Evolutionary conservation across 2,329 filamentous ascomycete genomes (phyloP).

Genomic region (Diplodia corticola): DNA sequence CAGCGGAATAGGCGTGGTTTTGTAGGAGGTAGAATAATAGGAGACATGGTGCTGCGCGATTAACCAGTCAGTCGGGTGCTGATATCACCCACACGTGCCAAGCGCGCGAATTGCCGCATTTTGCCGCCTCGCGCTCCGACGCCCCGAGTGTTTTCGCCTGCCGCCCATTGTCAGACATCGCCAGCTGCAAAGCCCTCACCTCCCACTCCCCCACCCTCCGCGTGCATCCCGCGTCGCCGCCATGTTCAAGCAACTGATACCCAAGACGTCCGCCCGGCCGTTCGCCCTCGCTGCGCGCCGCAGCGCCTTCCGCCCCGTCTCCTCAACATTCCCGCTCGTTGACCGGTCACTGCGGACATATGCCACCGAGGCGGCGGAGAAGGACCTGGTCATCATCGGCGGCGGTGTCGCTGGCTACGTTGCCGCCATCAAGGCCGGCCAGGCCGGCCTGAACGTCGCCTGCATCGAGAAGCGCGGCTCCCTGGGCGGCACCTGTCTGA

Average conservation of each 20-base stretch:
- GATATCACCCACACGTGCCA: constrained; percentile 21
- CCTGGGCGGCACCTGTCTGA: constrained; percentile 95
- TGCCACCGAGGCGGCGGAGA: constrained; percentile 68
- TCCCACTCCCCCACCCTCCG: constrained; percentile 27
- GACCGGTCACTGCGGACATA: constrained; percentile 56
- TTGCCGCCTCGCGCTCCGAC: constrained; percentile 20
- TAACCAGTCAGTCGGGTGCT: constrained; percentile 13
- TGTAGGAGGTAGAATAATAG: not conserved
- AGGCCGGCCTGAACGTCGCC: constrained; percentile 93
- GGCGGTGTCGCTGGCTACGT: constrained; percentile 98
- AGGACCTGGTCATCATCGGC: constrained; percentile 96
- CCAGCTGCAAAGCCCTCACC: constrained; percentile 12
- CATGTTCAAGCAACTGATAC: constrained; percentile 56
- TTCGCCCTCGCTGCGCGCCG: constrained; percentile 32
- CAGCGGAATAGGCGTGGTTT: constrained; percentile 27
- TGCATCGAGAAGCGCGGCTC: constrained; percentile 98
- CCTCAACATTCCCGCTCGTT: constrained; percentile 49
- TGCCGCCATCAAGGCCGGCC: constrained; percentile 97
- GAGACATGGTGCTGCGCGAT: not conserved
- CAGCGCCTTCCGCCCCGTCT: constrained; percentile 40
- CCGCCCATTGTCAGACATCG: constrained; percentile 8
- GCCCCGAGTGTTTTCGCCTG: constrained; percentile 23
- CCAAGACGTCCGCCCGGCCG: constrained; percentile 51
- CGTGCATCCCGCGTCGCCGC: constrained; percentile 31
- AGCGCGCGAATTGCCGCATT: constrained; percentile 21